Evolutionary conservation across 2,329 filamentous ascomycete genomes (phyloP).

Genomic region (Aspergillus sp.): DNA sequence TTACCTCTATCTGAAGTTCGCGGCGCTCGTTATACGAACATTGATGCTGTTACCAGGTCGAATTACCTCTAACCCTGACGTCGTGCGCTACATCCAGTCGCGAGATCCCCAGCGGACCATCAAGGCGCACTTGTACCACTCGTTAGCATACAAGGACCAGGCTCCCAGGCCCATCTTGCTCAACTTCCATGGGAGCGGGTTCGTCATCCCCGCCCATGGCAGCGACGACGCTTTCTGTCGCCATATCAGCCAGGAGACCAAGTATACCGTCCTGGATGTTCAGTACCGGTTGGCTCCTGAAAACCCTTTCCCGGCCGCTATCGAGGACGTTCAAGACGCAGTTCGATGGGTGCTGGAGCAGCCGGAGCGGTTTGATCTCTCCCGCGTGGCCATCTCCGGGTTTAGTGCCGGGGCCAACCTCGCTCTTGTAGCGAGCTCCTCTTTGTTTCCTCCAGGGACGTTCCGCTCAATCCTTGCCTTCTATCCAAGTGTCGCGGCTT

Average conservation of each 20-base stretch:
- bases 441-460: constrained; percentile 8
- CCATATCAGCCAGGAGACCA: constrained; percentile 12
- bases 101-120: constrained; percentile 17
- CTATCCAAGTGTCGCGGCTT: constrained; percentile 20
- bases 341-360: constrained; percentile 24
- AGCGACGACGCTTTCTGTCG: constrained; percentile 21
- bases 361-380: constrained; percentile 22
- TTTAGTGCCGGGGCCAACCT: constrained; percentile 38
- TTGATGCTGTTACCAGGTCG: neutral
- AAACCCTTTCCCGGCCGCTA: constrained; percentile 29
- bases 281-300: constrained; percentile 35
- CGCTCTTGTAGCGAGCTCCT: constrained; percentile 21
- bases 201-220: constrained; percentile 21
- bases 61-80: constrained; percentile 13
- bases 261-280: constrained; percentile 28
- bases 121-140: constrained; percentile 20
- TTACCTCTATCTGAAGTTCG: neutral
- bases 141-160: neutral
- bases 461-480: constrained; percentile 24
- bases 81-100: constrained; percentile 14
- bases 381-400: constrained; percentile 26
- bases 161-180: constrained; percentile 16
- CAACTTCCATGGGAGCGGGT: constrained; percentile 25
- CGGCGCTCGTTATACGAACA: neutral
- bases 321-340: constrained; percentile 30